Conservation (phyloP, 805 yeast genomes). For the Lachancea waltii region DNA sequence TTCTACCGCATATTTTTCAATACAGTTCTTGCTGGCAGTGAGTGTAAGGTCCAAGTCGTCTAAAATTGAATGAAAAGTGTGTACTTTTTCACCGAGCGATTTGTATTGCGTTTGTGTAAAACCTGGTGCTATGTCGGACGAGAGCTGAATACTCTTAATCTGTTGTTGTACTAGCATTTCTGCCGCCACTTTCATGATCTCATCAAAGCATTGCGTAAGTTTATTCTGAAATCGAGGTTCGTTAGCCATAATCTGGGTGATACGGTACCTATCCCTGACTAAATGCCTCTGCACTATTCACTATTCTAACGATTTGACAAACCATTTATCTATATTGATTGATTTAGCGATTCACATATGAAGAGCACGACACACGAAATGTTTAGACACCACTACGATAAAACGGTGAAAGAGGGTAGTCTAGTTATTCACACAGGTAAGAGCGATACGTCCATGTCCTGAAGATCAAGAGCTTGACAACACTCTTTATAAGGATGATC, state of each 20-base stretch:
- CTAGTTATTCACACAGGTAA: no score
- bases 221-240: slow-evolving; percentile 17
- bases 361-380: no score
- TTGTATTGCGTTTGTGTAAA: slow-evolving; percentile 25
- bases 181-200: slow-evolving; percentile 28
- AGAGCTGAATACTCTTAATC: slow-evolving; percentile 29
- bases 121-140: slow-evolving; percentile 22
- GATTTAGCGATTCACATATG: no score
- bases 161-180: slow-evolving; percentile 34
- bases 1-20: slow-evolving; percentile 23
- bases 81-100: slow-evolving; percentile 23
- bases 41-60: slow-evolving; percentile 30
- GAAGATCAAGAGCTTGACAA: no score
- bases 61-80: slow-evolving; percentile 25
- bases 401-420: no score
- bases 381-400: no score
- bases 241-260: background rate
- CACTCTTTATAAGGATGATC: no score
- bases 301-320: background rate
- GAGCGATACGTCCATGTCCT: no score
- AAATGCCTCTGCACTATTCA: background rate
- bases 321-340: no score
- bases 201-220: slow-evolving; percentile 30
- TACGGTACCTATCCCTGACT: background rate
- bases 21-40: slow-evolving; percentile 23